A percentile compares a stretch with the other conserved stretches of the same genome.
phyloP scores from a whole-genome alignment of 352 stramenopile species.

The Blastocystis hominis region DNA sequence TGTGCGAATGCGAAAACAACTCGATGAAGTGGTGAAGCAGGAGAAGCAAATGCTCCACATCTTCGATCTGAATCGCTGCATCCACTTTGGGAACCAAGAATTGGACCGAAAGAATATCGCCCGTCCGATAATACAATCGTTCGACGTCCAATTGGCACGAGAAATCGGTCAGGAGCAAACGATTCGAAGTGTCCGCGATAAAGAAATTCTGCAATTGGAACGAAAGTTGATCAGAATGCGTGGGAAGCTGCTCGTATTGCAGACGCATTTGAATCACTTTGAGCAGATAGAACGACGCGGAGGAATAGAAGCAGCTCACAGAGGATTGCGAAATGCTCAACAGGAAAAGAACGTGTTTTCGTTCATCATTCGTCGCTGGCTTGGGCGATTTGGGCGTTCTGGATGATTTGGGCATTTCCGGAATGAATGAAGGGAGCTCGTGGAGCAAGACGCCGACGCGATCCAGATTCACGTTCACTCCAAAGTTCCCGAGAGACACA shows the following conservation, averaged over 20 bases:
- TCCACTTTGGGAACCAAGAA: background rate
- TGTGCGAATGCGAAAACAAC: background rate
- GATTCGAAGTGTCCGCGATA: background rate
- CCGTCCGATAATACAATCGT: background rate
- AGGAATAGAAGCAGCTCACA: background rate
- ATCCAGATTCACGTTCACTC: background rate
- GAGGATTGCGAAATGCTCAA: background rate
- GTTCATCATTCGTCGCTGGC: background rate
- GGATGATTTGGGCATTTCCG: background rate
- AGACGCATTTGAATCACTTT: background rate
- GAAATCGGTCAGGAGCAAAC: slow-evolving; percentile 17
- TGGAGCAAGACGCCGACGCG: background rate
- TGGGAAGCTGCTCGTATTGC: background rate
- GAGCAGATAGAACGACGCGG: background rate
- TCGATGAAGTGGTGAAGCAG: background rate
- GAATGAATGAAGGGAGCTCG: background rate
- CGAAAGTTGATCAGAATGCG: background rate
- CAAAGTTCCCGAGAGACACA: background rate
- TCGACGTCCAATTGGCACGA: background rate
- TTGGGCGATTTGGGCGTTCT: background rate
- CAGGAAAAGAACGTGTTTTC: background rate
- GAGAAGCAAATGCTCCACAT: background rate
- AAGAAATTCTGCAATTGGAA: background rate
- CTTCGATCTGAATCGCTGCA: background rate
- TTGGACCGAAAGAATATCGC: background rate